Conservation (phyloP, 1,284 basidiomycete species). For the Schizophyllum commune region DNA sequence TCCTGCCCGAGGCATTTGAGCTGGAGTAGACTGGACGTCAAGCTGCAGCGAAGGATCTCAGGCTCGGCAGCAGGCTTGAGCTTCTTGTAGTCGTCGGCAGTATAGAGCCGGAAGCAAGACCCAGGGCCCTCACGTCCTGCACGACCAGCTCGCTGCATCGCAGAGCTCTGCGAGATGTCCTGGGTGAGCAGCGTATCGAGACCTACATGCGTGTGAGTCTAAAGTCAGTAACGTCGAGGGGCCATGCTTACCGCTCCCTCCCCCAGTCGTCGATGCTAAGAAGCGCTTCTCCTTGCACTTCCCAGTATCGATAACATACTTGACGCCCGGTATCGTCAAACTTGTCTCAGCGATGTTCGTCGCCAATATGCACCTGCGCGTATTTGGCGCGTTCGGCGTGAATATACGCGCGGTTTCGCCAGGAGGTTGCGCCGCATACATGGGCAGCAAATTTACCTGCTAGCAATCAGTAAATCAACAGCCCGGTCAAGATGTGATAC, state of each 20-base stretch:
- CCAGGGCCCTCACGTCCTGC: constrained; percentile 94
- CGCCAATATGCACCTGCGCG: constrained; percentile 91
- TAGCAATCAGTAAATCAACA: not conserved
- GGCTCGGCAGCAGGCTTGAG: constrained; percentile 96
- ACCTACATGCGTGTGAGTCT: constrained; percentile 50
- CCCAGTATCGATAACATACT: constrained; percentile 97
- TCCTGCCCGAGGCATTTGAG: constrained; percentile 30
- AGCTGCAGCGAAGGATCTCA: constrained; percentile 88
- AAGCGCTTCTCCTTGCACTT: constrained; percentile 14
- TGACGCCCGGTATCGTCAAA: constrained; percentile 96
- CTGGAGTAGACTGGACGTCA: constrained; percentile 93
- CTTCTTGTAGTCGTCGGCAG: constrained; percentile 93
- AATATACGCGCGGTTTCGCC: constrained; percentile 95
- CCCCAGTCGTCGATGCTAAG: constrained; percentile 61
- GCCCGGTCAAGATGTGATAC: constrained; percentile 68
- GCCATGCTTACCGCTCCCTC: constrained; percentile 82
- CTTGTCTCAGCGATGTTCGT: constrained; percentile 99
- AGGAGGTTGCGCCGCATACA: constrained; percentile 92
- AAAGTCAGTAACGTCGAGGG: constrained; percentile 37
- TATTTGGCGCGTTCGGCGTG: constrained; percentile 82
- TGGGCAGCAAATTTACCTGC: constrained; percentile 81
- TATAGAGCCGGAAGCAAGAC: constrained; percentile 96
- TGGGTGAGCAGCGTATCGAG: constrained; percentile 92
- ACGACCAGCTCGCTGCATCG: constrained; percentile 94
- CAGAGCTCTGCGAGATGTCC: constrained; percentile 95